phyloP scores from a whole-genome alignment of 2,329 filamentous ascomycete genomes.

The Apiospora aurea region DNA sequence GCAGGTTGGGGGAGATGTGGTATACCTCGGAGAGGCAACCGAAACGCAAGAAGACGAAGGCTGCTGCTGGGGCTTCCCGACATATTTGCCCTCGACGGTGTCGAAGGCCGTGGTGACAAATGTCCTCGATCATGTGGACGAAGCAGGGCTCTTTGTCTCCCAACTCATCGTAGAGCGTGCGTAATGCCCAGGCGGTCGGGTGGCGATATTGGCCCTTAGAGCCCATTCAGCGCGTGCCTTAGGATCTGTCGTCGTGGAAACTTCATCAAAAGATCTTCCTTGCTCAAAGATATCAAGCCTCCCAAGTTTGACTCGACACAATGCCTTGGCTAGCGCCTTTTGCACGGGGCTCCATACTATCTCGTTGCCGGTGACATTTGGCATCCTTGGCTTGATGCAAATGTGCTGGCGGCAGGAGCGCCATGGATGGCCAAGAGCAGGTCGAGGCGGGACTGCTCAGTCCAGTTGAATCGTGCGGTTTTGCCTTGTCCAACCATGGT shows the following conservation, averaged over 20 bases:
- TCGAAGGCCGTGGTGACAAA: constrained; percentile 51
- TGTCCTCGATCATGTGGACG: constrained; percentile 63
- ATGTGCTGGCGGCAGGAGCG: too few relatives aligned
- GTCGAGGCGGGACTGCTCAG: constrained; percentile 46
- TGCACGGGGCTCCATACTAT: not conserved
- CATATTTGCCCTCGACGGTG: too few relatives aligned
- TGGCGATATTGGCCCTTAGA: constrained; percentile 54
- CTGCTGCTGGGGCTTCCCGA: too few relatives aligned
- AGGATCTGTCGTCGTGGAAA: not conserved
- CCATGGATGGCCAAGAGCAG: constrained; percentile 45
- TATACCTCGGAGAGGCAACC: too few relatives aligned
- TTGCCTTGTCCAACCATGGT: too few relatives aligned
- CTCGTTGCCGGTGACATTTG: too few relatives aligned
- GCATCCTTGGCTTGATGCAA: constrained; percentile 31
- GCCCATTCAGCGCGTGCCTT: not conserved
- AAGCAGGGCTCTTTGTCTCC: constrained; percentile 56
- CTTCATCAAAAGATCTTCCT: not conserved
- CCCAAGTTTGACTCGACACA: not conserved
- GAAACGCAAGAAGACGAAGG: too few relatives aligned
- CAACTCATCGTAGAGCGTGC: constrained; percentile 66
- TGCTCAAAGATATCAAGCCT: not conserved
- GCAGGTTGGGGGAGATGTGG: constrained; percentile 71
- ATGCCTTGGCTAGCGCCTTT: not conserved
- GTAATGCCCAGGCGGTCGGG: constrained; percentile 67
- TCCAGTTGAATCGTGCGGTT: constrained; percentile 32